Evolutionary conservation across 1,284 basidiomycete species (phyloP), one percentile per base, ranked within the genome.

Genomic region (Rhizoctonia solani): DNA sequence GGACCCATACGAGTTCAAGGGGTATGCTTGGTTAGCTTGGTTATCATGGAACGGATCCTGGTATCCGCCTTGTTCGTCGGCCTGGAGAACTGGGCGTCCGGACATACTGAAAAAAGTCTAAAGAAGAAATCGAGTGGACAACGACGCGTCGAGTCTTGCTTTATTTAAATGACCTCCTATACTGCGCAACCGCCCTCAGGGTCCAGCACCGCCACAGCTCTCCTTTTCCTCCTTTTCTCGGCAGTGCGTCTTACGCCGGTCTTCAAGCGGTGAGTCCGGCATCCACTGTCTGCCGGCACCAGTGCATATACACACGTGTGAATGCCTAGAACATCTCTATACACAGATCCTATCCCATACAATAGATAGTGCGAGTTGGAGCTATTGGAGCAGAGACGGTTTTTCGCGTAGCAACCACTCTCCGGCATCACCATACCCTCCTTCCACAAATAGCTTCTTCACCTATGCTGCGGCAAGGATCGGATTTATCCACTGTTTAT

Each of bases 21-120:
- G 37, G 29, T 65, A 65, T 34, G 16, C n/a, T n/a, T n/a, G 16
- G 21, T 41, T 49, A 32, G 19, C 41, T 21, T 8, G 1, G 2
- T 44, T 30, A n/a, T 65, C 61, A 27, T 65, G 61, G 29, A 65
- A 65, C 6, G 61, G 61, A 50, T 65, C 61, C 46, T 65, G 61
- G 50, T 65, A 65, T 21, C 21, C 19, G n/a, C 59, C 61, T 16
- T 65, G 61, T 29, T 65, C 61, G 37, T 65, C 61, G 21, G 61
- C 61, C 41, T 65, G 61, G n/a, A 65, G 34, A 23, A 54, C 50
- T 49, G 61, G 61, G 16, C 50, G 61, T 37, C 32, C 32, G 27
- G 61, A 53, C 61, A 65, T 65, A 37, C 2, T 34, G 34, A 39
- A 46, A 47, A 25, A 5, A 27, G 23, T 21, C 42, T 53, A 50